phyloP scores from a whole-genome alignment of 208 protist genomes.

The Acanthamoeba culbertsoni region DNA sequence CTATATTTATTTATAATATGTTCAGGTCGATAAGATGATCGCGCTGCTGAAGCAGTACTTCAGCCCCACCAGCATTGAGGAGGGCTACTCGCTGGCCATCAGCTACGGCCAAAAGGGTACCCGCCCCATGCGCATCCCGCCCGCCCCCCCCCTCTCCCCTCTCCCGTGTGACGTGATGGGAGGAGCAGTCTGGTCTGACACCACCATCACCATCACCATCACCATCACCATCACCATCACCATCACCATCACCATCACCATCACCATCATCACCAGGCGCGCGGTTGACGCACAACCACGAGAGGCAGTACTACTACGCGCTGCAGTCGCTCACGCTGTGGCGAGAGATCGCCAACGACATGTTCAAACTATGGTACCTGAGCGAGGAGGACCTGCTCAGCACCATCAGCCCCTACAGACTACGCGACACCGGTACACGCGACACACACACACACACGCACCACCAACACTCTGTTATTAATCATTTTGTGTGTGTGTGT shows the following conservation, averaged over 20 bases:
- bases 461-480: not conserved
- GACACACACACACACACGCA: not conserved
- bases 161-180: too few relatives aligned
- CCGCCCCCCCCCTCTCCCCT: not conserved
- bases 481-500: too few relatives aligned
- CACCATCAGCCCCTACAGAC: conserved; percentile 63
- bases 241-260: too few relatives aligned
- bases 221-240: too few relatives aligned
- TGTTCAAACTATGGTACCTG: conserved; percentile 93
- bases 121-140: too few relatives aligned
- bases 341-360: conserved; percentile 91
- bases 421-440: conserved; percentile 58
- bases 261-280: conserved; percentile 87
- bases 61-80: conserved; percentile 39
- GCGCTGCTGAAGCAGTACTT: conserved; percentile 72
- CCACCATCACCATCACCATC: too few relatives aligned
- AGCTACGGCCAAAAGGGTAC: conserved; percentile 64
- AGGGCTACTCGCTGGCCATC: conserved; percentile 76
- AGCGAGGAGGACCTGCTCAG: conserved; percentile 93
- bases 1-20: not conserved
- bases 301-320: conserved; percentile 93
- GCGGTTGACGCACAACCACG: conserved; percentile 93
- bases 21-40: conserved; percentile 75
- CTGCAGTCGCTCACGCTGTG: conserved; percentile 94
- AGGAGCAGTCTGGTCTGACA: too few relatives aligned